Evolutionary conservation across 768 basidiomycete species (phyloP).

Genomic region (Leccinum variicolor): DNA sequence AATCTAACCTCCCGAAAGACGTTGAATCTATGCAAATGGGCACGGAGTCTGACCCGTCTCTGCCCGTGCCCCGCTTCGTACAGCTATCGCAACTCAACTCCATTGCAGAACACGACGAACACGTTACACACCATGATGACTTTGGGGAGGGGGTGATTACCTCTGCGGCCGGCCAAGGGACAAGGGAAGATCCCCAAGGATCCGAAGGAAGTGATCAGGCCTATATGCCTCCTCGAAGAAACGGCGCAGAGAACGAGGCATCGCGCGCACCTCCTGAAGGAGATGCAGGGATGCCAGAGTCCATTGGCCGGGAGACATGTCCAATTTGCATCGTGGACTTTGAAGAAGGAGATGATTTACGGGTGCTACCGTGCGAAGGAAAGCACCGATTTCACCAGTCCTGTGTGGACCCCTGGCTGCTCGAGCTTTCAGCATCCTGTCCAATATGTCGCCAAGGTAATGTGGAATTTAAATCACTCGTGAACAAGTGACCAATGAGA

Average conservation of each 20-base stretch:
- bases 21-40: slow-evolving; percentile 23
- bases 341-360: slow-evolving; percentile 88
- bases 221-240: background rate
- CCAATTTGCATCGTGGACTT: slow-evolving; percentile 96
- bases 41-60: background rate
- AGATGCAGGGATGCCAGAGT: slow-evolving; percentile 52
- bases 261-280: slow-evolving; percentile 8
- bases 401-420: slow-evolving; percentile 92
- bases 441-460: slow-evolving; percentile 89
- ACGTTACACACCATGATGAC: background rate
- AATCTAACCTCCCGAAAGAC: slow-evolving; percentile 27
- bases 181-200: background rate
- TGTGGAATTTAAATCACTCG: slow-evolving; percentile 11
- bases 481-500: background rate
- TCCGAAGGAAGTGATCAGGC: slow-evolving; percentile 8
- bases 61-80: slow-evolving; percentile 7
- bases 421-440: slow-evolving; percentile 87
- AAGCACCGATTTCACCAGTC: slow-evolving; percentile 86
- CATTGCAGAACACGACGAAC: background rate
- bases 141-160: background rate
- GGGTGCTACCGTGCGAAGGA: slow-evolving; percentile 88
- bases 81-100: slow-evolving; percentile 7
- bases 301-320: slow-evolving; percentile 82
- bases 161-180: background rate
- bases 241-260: background rate